Base-by-base conservation (phyloP, 331 rosid species). In the Arachis monticola region DNA sequence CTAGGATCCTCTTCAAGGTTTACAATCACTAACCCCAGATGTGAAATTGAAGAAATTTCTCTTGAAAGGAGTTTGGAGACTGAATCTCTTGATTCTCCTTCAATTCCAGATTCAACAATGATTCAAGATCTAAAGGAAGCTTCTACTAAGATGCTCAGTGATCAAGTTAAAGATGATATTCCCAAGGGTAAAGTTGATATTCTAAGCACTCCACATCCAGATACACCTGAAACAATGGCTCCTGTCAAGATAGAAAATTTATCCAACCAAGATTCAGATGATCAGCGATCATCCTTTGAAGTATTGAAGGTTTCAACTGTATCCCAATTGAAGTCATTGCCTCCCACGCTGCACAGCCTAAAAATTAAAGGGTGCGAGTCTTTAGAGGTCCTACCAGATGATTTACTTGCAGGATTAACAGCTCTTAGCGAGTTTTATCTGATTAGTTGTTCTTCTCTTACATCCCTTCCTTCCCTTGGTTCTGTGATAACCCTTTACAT, bases 41-140 rank as follows among this genome's bases (percentile, higher is more conserved):
- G 64, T 52, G 79, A 74, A 45, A 75, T 75, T n/a, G 73, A 75
- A 64, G 79, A 65, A 65, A 75, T 65, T 64, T 72, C 5, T 22
- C 22, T 41, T 10, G 72, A 75, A 47, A 56, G 50, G 51, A 65
- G 55, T 64, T 41, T 65, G 40, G 66, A 64, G 44, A 53, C 58
- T 55, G 73, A 53, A 75, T 64, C 27, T 11, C 59, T 65, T 66
- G 31, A 74, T 5, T 30, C 42, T 62, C 27, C 1, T 22, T 22
- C 62, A 35, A 60, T 69, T n/a, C 35, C 46, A 5, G 40, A 50
- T 61, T 1, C 52, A 73, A 7, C 32, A 73, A 50, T 60, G 35
- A 48, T 48, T 22, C 70, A 69, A 73, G 60, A 60, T 40, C 46
- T 10, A 38, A 42, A 73, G 12, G 60, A 60, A 60, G 10, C 6